A percentile compares a stretch with the other conserved stretches of the same genome.
phyloP scores from a whole-genome alignment of 2,329 filamentous ascomycete genomes.

The Beauveria rudraprayagi region DNA sequence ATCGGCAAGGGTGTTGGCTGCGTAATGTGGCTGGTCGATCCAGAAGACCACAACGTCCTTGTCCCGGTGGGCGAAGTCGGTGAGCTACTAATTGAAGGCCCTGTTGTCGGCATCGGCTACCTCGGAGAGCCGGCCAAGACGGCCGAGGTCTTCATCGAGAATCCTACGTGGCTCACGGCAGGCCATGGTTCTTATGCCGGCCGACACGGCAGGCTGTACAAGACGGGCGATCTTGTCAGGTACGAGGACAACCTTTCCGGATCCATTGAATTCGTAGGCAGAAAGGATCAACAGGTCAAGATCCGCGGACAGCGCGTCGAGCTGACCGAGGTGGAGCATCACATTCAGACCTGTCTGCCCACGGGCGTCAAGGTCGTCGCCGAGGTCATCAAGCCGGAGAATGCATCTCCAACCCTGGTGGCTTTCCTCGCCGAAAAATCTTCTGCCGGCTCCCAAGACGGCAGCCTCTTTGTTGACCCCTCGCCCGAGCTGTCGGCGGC shows the following conservation, averaged over 20 bases:
- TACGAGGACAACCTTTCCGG: conserved; percentile 47
- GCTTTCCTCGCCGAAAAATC: conserved; percentile 32
- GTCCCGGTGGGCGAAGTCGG: conserved; percentile 41
- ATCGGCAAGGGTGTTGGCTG: conserved; percentile 42
- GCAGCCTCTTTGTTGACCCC: conserved; percentile 20
- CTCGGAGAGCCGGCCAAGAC: conserved; percentile 51
- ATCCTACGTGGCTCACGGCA: conserved; percentile 43
- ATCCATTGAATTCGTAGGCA: conserved; percentile 48
- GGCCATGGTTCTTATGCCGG: conserved; percentile 29
- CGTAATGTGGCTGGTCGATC: conserved; percentile 44
- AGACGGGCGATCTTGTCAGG: conserved; percentile 51
- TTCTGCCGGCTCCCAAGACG: conserved; percentile 6
- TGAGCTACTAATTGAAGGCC: conserved; percentile 48
- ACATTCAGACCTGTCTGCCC: conserved; percentile 38
- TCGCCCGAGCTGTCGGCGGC: conserved; percentile 25
- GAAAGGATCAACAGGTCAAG: conserved; percentile 63
- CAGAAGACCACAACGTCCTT: conserved; percentile 37
- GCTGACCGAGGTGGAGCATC: conserved; percentile 45
- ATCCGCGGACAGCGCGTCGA: conserved; percentile 58
- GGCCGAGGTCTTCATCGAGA: conserved; percentile 46
- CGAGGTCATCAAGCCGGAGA: conserved; percentile 40
- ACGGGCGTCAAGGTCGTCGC: conserved; percentile 34
- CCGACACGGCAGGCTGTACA: conserved; percentile 42
- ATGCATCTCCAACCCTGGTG: conserved; percentile 36
- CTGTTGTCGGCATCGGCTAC: conserved; percentile 56